These are phyloP conservation scores for Mycena crocata DNA, from an alignment of 768 basidiomycete species.

Conservation along the genomic window DNA sequence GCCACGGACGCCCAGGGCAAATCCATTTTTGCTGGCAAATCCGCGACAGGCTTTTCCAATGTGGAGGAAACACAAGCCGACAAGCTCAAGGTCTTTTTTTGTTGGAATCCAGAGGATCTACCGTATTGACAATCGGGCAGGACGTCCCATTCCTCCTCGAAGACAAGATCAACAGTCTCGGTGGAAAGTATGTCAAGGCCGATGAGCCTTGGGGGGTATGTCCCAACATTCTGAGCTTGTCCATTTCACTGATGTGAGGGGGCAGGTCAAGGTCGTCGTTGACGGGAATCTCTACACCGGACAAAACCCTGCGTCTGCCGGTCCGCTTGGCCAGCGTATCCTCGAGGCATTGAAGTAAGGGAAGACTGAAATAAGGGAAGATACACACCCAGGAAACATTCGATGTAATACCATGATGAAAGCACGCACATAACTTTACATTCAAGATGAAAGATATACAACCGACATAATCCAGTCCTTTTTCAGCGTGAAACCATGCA, in stretches of 20 bases:
- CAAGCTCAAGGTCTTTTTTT: constrained; percentile 60
- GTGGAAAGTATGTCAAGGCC: constrained; percentile 75
- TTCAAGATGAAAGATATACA: constrained; percentile 59
- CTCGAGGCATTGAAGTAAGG: constrained; percentile 56
- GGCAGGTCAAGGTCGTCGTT: constrained; percentile 63
- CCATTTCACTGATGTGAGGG: neutral
- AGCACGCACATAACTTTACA: constrained; percentile 27
- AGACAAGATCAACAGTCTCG: constrained; percentile 68
- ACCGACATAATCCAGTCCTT: constrained; percentile 89
- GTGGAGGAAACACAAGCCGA: constrained; percentile 66
- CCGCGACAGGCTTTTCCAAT: constrained; percentile 78
- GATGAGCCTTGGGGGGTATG: constrained; percentile 66
- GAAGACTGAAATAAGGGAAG: neutral
- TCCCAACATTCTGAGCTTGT: constrained; percentile 31
- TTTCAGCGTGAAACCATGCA: constrained; percentile 90
- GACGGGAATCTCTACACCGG: constrained; percentile 75
- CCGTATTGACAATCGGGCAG: constrained; percentile 38
- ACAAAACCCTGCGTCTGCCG: constrained; percentile 80
- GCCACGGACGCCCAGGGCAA: constrained; percentile 66
- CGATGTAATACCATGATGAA: constrained; percentile 18
- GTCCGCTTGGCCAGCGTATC: constrained; percentile 65
- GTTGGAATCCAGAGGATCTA: constrained; percentile 19
- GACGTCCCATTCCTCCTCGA: constrained; percentile 81
- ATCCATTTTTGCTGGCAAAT: constrained; percentile 72
- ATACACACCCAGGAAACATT: constrained; percentile 8